Base-by-base conservation (phyloP, 345 rosid species). In the Gynandropsis gynandra region DNA sequence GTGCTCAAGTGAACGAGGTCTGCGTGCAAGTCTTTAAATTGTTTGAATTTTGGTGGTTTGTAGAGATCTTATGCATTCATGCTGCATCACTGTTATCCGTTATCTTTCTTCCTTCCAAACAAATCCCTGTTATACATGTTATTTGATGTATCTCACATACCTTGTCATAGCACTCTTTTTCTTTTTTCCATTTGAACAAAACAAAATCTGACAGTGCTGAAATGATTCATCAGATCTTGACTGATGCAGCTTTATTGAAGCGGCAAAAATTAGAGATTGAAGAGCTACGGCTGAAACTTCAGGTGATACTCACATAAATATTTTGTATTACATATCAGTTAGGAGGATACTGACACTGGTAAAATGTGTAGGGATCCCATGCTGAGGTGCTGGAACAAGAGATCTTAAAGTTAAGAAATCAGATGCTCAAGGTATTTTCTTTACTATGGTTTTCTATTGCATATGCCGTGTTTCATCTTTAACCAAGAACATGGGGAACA, bases 1-100 rank as follows among this genome's bases (percentile, higher is more conserved):
- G 95, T 59, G 98, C 85, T 35, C 89, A 87, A 84, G 95, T 92
- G 71, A 92, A 92, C 46, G 95, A 87, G 98, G 96, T 85, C 24
- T 33, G 64, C 57, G 29, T 51, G 18, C 47, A 5, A 34, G 55
- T 44, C 39, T 33, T 31, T 16, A 18, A 20, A 64, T 13, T 24
- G 51, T 44, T 33, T 47, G 34, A 62, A 17, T 7, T 16, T 29
- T 54, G 33, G 46, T 56, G 32, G 16, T 19, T 61, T 33, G 58
- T 18, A 50, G 11, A 16, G 39, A 33, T 3, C 21, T 34, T 34
- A 27, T 33, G 4, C 47, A 57, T 56, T 35, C 33, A 17, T 50
- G 13, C 55, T 29, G n/a, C n/a, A 36, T 33, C 36, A 4, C 41
- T 49, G 31, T 41, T 40, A 50, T 31, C 41, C 45, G 12, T 42